Percentiles rank a stretch among this genome's conserved stretches.
Conservation (phyloP, 1,284 basidiomycete species). For the Earliella scabrosa region DNA sequence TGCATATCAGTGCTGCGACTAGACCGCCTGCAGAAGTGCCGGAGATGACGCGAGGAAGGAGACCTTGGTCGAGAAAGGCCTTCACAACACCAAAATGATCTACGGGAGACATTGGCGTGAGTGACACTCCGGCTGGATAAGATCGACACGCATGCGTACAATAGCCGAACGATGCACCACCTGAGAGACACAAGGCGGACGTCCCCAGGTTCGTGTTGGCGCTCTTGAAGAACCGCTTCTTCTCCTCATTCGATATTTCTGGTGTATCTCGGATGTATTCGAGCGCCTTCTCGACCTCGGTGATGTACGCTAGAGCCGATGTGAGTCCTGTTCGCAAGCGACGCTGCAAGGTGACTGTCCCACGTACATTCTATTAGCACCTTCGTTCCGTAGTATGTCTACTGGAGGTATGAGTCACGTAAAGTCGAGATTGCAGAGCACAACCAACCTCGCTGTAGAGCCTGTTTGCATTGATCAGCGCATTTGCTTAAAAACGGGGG, state of each 20-base stretch:
- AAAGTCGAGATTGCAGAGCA: neutral
- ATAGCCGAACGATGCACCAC: conserved; percentile 94
- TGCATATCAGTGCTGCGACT: conserved; percentile 86
- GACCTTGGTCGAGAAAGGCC: conserved; percentile 86
- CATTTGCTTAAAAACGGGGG: conserved; percentile 2
- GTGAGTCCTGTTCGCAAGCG: neutral
- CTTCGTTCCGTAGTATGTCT: conserved; percentile 93
- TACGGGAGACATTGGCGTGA: conserved; percentile 29
- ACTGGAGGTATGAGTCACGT: conserved; percentile 2
- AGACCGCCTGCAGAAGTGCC: conserved; percentile 95
- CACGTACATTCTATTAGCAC: conserved; percentile 78
- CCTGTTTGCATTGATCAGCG: conserved; percentile 39
- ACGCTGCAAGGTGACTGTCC: neutral
- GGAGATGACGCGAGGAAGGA: conserved; percentile 89
- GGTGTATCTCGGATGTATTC: conserved; percentile 76
- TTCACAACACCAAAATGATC: conserved; percentile 92
- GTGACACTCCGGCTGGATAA: neutral
- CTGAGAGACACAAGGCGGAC: conserved; percentile 92
- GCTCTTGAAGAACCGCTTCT: conserved; percentile 90
- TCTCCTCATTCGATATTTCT: conserved; percentile 84
- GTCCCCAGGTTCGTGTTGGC: conserved; percentile 89
- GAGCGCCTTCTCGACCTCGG: conserved; percentile 78
- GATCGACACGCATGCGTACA: conserved; percentile 51
- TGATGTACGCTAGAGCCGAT: conserved; percentile 66
- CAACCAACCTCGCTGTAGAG: conserved; percentile 84